phyloP scores from a whole-genome alignment of 2,329 filamentous ascomycete genomes.

The Laburnicola sp. region DNA sequence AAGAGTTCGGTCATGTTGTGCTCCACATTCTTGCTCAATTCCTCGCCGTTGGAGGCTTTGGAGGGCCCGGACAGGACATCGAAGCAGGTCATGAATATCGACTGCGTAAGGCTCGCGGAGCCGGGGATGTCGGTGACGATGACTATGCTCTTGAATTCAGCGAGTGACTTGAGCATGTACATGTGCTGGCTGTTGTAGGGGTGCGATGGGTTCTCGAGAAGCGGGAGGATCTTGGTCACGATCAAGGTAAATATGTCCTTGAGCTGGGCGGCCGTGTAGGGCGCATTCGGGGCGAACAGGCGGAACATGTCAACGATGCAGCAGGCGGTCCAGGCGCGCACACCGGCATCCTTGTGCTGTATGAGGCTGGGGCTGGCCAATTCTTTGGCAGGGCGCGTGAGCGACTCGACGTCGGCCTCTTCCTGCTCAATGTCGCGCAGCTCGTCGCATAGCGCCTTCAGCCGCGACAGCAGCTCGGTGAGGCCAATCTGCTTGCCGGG shows the following conservation, averaged over 20 bases:
- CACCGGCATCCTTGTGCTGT: slow-evolving; percentile 88
- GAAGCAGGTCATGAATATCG: slow-evolving; percentile 85
- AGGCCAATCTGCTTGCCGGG: slow-evolving; percentile 87
- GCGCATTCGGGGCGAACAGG: slow-evolving; percentile 91
- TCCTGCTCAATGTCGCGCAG: slow-evolving; percentile 86
- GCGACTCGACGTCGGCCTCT: slow-evolving; percentile 77
- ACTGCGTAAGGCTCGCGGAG: slow-evolving; percentile 70
- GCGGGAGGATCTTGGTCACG: slow-evolving; percentile 78
- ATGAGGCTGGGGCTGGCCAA: slow-evolving; percentile 80
- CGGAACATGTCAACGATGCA: slow-evolving; percentile 92
- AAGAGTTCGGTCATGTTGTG: slow-evolving; percentile 88
- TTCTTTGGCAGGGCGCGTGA: slow-evolving; percentile 81
- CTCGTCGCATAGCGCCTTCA: slow-evolving; percentile 81
- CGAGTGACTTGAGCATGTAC: slow-evolving; percentile 84
- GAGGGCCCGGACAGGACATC: slow-evolving; percentile 83
- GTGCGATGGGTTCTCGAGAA: slow-evolving; percentile 81
- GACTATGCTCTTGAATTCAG: slow-evolving; percentile 92
- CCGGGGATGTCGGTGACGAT: slow-evolving; percentile 86
- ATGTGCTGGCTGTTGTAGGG: slow-evolving; percentile 93
- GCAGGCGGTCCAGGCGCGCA: slow-evolving; percentile 83
- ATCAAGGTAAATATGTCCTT: slow-evolving; percentile 96
- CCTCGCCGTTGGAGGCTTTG: slow-evolving; percentile 74
- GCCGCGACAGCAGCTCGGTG: slow-evolving; percentile 75
- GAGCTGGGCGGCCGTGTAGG: slow-evolving; percentile 85
- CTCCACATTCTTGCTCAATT: slow-evolving; percentile 89